Evolutionary conservation across 441 rosid genomes (phyloP), one percentile per base, ranked within the genome.

Genomic region (Erodium texanum): DNA sequence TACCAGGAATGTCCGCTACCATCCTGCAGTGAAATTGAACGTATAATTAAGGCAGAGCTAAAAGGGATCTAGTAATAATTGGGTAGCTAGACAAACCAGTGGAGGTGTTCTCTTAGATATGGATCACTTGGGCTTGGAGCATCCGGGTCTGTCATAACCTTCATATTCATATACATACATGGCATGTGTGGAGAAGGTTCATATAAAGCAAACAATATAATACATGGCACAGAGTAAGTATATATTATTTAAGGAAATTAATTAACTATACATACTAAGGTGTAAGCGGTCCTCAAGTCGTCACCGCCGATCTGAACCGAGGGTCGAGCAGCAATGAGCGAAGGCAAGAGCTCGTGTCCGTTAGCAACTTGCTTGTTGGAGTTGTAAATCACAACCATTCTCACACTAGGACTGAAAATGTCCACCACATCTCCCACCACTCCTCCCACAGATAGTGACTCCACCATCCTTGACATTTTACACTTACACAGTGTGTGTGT

Each of bases 1-100:
- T 90, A 7, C 96, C 98, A 1, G 98, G 98, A 73, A 93, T 89
- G 75, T 89, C 89, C 0, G 91, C 84, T 20, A 90, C 97, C 85
- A 90, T 81, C 98, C 98, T 90, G 85, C 64, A n/a, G n/a, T n/a
- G n/a, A n/a, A n/a, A n/a, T n/a, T n/a, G n/a, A n/a, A n/a, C n/a
- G n/a, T n/a, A n/a, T n/a, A n/a, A n/a, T n/a, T n/a, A n/a, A n/a
- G n/a, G n/a, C n/a, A n/a, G n/a, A n/a, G n/a, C n/a, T n/a, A n/a
- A n/a, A n/a, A n/a, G n/a, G n/a, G n/a, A n/a, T n/a, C n/a, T n/a
- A n/a, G n/a, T n/a, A n/a, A n/a, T n/a, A n/a, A n/a, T n/a, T n/a
- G n/a, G n/a, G n/a, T n/a, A 41, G 48, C 14, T 2, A 62, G 68
- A 80, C 80, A n/a, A 70, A 87, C 93, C 90, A 87, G 76, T 84